A percentile compares a stretch with the other conserved stretches of the same genome.
These are phyloP conservation scores for Pythium oligandrum DNA, from an alignment of 352 stramenopile genomes.

Conservation along the genomic window DNA sequence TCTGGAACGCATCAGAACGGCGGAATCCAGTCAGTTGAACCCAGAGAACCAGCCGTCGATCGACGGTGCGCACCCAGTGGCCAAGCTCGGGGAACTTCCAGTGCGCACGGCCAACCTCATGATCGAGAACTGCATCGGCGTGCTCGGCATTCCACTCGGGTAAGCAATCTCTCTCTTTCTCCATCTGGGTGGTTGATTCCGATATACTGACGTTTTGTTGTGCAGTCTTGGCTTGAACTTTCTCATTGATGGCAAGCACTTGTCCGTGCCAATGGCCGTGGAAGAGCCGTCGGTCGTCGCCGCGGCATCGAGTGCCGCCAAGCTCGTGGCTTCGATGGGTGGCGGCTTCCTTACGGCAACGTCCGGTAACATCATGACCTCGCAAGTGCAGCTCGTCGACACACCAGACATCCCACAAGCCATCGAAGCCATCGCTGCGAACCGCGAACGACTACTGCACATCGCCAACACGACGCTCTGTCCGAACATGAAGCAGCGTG, in stretches of 20 bases:
- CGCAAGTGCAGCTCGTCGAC: constrained; percentile 78
- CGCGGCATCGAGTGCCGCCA: constrained; percentile 76
- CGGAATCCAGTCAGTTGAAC: not conserved
- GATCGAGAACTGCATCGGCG: constrained; percentile 89
- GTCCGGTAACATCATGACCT: constrained; percentile 84
- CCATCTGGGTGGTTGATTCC: not conserved
- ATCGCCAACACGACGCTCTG: constrained; percentile 77
- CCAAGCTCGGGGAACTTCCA: constrained; percentile 65
- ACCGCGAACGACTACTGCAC: constrained; percentile 56
- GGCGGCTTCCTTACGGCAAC: constrained; percentile 72
- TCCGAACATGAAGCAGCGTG: constrained; percentile 83
- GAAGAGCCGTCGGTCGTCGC: constrained; percentile 85
- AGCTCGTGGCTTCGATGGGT: constrained; percentile 67
- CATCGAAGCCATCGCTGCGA: constrained; percentile 37
- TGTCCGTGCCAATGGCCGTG: constrained; percentile 82
- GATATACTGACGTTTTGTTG: constrained; percentile 1
- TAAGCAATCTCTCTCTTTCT: constrained; percentile 15
- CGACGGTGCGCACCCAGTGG: constrained; percentile 25
- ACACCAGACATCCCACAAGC: constrained; percentile 57
- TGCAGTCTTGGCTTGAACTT: constrained; percentile 79
- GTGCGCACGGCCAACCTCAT: constrained; percentile 81
- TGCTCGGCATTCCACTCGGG: constrained; percentile 80
- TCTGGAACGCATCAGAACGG: constrained; percentile 37
- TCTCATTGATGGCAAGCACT: constrained; percentile 69
- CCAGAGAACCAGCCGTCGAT: constrained; percentile 1